Evolutionary conservation across 2,329 filamentous ascomycete genomes (phyloP).

Genomic region (Talaromyces sp.): DNA sequence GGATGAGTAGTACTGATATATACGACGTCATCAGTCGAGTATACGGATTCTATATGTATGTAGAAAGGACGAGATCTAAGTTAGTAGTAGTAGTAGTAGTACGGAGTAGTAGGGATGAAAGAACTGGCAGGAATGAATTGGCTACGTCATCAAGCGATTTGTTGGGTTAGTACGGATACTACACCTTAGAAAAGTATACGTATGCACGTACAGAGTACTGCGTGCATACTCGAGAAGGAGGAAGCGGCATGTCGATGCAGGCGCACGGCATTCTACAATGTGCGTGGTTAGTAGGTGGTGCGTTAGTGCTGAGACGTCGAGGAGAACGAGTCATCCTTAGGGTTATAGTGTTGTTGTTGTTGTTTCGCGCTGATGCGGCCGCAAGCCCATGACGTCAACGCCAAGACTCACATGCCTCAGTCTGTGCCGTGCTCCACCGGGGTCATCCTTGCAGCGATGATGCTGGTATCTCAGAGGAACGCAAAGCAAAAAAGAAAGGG

Average conservation of each 20-base stretch:
- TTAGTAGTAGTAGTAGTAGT: too few species aligned
- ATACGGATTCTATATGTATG: too few species aligned
- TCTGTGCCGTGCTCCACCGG: background rate
- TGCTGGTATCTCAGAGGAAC: too few species aligned
- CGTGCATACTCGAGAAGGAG: background rate
- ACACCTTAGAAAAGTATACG: background rate
- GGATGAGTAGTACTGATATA: background rate
- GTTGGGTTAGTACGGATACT: too few species aligned
- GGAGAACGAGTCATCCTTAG: background rate
- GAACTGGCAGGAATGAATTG: too few species aligned
- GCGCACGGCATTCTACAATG: background rate
- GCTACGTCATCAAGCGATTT: too few species aligned
- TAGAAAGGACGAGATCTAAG: too few species aligned
- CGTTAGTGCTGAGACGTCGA: background rate
- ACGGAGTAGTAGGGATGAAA: too few species aligned
- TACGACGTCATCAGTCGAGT: too few species aligned
- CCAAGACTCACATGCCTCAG: background rate
- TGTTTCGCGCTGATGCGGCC: background rate
- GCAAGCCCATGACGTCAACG: background rate
- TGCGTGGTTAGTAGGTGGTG: background rate
- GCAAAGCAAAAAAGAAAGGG: background rate
- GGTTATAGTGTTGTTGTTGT: too few species aligned
- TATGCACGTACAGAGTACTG: too few species aligned
- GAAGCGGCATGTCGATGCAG: background rate
- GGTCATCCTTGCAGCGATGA: background rate